Conservation (phyloP, 768 basidiomycete genomes). For the Collybia nuda region DNA sequence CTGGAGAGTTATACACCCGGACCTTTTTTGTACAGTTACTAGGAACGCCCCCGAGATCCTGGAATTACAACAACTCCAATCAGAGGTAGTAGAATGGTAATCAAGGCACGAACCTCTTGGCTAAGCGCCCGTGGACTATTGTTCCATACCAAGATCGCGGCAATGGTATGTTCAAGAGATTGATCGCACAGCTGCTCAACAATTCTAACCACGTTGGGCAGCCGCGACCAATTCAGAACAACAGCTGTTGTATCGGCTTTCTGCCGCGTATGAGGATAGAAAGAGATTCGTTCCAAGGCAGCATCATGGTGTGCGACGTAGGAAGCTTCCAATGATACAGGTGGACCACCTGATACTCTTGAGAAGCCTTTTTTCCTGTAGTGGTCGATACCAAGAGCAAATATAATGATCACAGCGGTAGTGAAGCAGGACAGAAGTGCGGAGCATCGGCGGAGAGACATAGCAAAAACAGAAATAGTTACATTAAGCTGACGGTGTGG, state of each 20-base stretch:
- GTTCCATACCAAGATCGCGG: conserved; percentile 60
- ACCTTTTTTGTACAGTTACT: conserved; percentile 43
- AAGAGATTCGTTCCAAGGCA: not conserved
- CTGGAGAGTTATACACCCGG: conserved; percentile 53
- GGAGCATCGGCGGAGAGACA: not conserved
- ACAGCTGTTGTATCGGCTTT: conserved; percentile 49
- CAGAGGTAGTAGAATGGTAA: not conserved
- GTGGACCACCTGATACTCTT: too few relatives aligned
- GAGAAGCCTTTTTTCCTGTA: not conserved
- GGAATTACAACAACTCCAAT: not conserved
- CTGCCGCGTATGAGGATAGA: not conserved
- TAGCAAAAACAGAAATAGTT: not conserved
- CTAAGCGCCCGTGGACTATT: conserved; percentile 48
- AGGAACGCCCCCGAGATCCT: conserved; percentile 41
- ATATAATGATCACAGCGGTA: not conserved
- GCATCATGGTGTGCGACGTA: not conserved
- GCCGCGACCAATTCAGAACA: conserved; percentile 67
- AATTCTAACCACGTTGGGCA: conserved; percentile 60
- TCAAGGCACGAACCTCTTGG: conserved; percentile 34
- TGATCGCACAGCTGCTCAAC: conserved; percentile 48
- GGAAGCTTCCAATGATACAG: not conserved
- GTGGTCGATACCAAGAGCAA: not conserved
- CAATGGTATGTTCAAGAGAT: conserved; percentile 43
- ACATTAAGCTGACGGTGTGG: not conserved
- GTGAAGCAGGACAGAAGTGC: not conserved